Evolutionary conservation across 805 yeast species (phyloP).

Genomic region (Geotrichum ghanense): DNA sequence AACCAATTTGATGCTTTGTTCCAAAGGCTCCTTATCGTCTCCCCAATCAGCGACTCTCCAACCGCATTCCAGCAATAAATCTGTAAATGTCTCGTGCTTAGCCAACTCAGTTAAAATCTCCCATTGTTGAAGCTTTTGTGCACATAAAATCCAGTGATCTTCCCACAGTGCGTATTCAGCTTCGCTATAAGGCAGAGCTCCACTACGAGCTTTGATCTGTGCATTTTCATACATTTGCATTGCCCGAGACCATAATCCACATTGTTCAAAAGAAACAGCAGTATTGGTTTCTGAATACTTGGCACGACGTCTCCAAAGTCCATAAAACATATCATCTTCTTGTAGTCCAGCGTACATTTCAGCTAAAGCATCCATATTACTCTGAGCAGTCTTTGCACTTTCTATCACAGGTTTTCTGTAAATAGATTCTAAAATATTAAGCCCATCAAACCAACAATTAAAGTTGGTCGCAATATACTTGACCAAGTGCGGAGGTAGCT

Average conservation of each 20-base stretch:
- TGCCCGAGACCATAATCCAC: conserved; percentile 92
- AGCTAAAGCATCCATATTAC: conserved; percentile 79
- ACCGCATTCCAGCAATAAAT: conserved; percentile 90
- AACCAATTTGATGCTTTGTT: conserved; percentile 86
- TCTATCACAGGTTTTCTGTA: conserved; percentile 48
- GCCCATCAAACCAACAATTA: conserved; percentile 84
- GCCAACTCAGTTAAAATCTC: conserved; percentile 93
- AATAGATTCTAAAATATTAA: conserved; percentile 70
- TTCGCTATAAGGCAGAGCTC: conserved; percentile 90
- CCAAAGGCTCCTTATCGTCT: conserved; percentile 86
- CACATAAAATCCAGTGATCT: conserved; percentile 96
- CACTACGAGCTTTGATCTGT: conserved; percentile 91
- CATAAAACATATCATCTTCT: conserved; percentile 95
- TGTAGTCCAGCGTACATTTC: conserved; percentile 81
- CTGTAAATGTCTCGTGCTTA: conserved; percentile 96
- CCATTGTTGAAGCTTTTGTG: conserved; percentile 97
- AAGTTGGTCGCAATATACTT: conserved; percentile 80
- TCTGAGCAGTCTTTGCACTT: conserved; percentile 65
- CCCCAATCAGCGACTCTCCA: conserved; percentile 99
- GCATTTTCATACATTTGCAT: conserved; percentile 91
- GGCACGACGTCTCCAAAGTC: conserved; percentile 94
- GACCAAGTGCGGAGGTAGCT: conserved; percentile 86
- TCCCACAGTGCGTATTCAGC: conserved; percentile 96
- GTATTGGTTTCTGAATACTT: conserved; percentile 87
- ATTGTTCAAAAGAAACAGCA: conserved; percentile 88